These are phyloP conservation scores for Lathyrus tuberosus DNA, from an alignment of 306 rosid species.

Conservation along the genomic window DNA sequence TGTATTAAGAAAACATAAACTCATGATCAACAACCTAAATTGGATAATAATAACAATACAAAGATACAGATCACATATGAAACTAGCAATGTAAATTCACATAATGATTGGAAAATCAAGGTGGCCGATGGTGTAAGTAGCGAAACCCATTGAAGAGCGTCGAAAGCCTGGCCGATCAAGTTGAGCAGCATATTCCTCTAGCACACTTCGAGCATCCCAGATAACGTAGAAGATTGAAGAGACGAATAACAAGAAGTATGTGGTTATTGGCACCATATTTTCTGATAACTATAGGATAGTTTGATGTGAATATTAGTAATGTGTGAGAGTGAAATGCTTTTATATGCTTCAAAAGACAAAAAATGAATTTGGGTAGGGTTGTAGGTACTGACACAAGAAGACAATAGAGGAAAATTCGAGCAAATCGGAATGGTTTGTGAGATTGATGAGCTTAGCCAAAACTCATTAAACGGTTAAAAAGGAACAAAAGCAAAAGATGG, in stretches of 20 bases:
- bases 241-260: slow-evolving; percentile 28
- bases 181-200: slow-evolving; percentile 17
- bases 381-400: not conserved
- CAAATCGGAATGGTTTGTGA: not conserved
- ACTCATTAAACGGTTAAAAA: not conserved
- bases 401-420: slow-evolving; percentile 10
- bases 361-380: not conserved
- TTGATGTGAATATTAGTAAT: not conserved
- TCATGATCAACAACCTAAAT: not conserved
- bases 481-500: not conserved
- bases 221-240: slow-evolving; percentile 39
- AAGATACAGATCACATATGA: not conserved
- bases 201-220: slow-evolving; percentile 14
- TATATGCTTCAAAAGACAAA: not conserved
- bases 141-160: not conserved
- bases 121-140: slow-evolving; percentile 9
- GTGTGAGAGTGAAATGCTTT: not conserved
- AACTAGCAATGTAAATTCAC: slow-evolving; percentile 1
- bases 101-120: slow-evolving; percentile 35
- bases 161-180: slow-evolving; percentile 9
- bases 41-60: not conserved
- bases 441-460: not conserved
- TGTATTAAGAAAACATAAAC: not conserved
- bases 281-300: not conserved
- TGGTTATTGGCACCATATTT: slow-evolving; percentile 44